Conservation (phyloP, 2,329 filamentous ascomycete species). For the Ophiostoma ulmi region DNA sequence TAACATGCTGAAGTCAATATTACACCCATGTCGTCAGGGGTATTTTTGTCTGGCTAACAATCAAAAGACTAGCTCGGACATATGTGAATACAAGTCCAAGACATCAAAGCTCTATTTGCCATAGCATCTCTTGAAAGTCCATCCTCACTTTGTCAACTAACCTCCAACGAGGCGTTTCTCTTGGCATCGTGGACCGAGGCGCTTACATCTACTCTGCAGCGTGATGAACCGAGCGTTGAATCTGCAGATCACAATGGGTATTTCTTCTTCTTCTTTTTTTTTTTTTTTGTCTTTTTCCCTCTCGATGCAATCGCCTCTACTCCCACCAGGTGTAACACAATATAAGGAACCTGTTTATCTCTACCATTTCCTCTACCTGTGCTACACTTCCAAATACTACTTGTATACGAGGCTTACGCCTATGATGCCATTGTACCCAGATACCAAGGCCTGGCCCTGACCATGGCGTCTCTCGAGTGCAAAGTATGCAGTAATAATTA, state of each 20-base stretch:
- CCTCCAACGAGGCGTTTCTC: neutral
- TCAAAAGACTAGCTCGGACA: no score
- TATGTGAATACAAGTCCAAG: no score
- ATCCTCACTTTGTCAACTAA: neutral
- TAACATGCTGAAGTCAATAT: neutral
- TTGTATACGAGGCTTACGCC: neutral
- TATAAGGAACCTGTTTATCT: neutral
- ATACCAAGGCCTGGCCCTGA: neutral
- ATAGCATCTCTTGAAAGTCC: neutral
- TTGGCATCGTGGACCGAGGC: slow-evolving; percentile 7
- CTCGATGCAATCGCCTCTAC: neutral
- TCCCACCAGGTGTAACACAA: neutral
- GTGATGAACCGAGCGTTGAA: slow-evolving; percentile 2
- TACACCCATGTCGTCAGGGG: neutral
- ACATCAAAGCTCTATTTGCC: no score
- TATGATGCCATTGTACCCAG: neutral
- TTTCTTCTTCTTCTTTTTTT: neutral
- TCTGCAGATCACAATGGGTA: neutral
- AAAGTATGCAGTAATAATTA: no score
- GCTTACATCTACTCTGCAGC: slow-evolving; percentile 3
- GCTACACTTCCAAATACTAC: neutral
- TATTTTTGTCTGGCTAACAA: neutral
- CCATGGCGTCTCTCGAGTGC: neutral
- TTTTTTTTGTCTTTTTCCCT: neutral
- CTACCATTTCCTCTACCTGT: neutral